These are phyloP conservation scores for Fragilariopsis cylindrus DNA, from an alignment of 108 stramenopile species.

Conservation along the genomic window DNA sequence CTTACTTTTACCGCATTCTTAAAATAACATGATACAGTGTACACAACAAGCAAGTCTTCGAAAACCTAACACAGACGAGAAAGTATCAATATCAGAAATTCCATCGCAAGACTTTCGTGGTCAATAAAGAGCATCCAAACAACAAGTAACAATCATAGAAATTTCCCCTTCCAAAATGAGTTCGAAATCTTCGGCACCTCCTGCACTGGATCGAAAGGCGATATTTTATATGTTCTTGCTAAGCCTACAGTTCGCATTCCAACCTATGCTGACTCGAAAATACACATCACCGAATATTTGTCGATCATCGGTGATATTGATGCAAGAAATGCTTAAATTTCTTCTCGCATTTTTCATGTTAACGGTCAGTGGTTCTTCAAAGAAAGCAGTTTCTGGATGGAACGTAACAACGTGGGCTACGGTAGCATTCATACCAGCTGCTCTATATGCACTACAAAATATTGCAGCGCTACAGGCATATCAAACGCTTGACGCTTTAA, in stretches of 20 bases:
- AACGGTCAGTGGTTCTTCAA: constrained; percentile 25
- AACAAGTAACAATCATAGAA: not conserved
- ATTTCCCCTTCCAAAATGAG: not conserved
- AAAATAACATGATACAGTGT: too few species aligned
- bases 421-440: constrained; percentile 84
- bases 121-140: too few species aligned
- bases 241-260: constrained; percentile 89
- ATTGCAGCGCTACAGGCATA: constrained; percentile 85
- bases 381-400: constrained; percentile 51
- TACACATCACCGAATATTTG: constrained; percentile 66
- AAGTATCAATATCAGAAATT: too few species aligned
- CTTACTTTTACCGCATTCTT: too few species aligned
- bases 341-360: constrained; percentile 53
- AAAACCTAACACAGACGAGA: too few species aligned
- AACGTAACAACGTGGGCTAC: constrained; percentile 57
- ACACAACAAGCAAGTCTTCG: too few species aligned
- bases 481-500: constrained; percentile 89
- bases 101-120: too few species aligned
- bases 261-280: constrained; percentile 77
- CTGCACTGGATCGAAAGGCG: constrained; percentile 33
- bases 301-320: constrained; percentile 79
- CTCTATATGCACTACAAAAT: constrained; percentile 92
- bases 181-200: constrained; percentile 9
- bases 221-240: constrained; percentile 70
- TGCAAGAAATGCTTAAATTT: constrained; percentile 71